Base-by-base conservation (phyloP, 371 early-diverging fungal genomes). In the Gilbertella persicaria region DNA sequence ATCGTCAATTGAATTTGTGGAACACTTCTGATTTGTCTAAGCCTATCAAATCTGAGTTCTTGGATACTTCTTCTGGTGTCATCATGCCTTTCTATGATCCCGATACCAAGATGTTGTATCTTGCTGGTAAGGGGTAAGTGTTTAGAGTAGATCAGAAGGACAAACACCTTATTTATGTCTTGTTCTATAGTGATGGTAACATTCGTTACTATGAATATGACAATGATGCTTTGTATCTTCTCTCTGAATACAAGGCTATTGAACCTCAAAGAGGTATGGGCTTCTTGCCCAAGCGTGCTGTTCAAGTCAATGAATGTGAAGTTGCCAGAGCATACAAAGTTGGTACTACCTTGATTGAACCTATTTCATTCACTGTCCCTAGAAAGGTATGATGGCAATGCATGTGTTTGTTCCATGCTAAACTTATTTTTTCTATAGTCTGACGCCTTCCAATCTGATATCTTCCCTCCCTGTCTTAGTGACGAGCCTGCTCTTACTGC, bases 181-280 rank as follows among this genome's bases (percentile, higher is more conserved):
- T 45, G 24, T 45, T 7, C 24, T 37, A n/a, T 55, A 93, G 99
- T 66, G 99, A 98, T 69, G 97, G 97, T 42, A 97, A 94, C 72
- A 97, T 98, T 66, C 89, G 96, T 36, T 98, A 98, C 82, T 98
- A 88, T 69, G 99, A 98, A 75, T 94, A 87, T 44, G 96, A 92
- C 44, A 89, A 90, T 63, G 89, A 90, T 56, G 85, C 81, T 38
- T 63, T 98, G 55, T 87, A 82, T 79, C 71, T 64, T 46, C 69
- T 98, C 25, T 86, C 93, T 46, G 95, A 95, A 66, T 94, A 84
- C 78, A 84, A 92, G 62, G 93, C 96, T 23, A 69, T 83, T 20
- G 95, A 94, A 21, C 96, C 97, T 51, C 95, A 95, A 67, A 91
- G 98, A 61, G 99, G 98, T 42, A 79, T 98, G 66, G 88, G 82